These are phyloP conservation scores for Suhomyces chickasaworum DNA, from an alignment of 1,139 yeast genomes.

Conservation along the genomic window DNA sequence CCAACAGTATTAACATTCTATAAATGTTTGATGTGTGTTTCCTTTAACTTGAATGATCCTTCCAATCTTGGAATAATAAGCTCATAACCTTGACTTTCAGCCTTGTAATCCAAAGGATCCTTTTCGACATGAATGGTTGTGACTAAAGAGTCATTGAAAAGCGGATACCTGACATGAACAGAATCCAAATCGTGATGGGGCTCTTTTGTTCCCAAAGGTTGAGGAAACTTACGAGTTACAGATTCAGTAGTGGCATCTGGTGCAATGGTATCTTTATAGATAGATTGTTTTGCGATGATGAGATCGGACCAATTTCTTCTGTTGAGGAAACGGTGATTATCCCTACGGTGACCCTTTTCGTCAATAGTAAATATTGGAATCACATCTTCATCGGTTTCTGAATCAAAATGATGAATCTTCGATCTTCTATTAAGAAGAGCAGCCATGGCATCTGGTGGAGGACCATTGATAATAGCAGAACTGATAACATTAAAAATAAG, in stretches of 20 bases:
- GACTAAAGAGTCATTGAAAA: conserved; percentile 59
- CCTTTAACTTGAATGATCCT: conserved; percentile 36
- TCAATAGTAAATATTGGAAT: conserved; percentile 68
- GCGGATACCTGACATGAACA: conserved; percentile 47
- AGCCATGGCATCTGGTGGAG: conserved; percentile 91
- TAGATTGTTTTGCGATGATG: conserved; percentile 40
- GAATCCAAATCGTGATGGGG: conserved; percentile 9
- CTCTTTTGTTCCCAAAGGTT: conserved; percentile 21
- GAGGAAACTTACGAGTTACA: conserved; percentile 33
- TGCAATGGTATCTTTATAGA: conserved; percentile 25
- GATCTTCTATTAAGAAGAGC: conserved; percentile 64
- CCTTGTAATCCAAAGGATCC: conserved; percentile 51
- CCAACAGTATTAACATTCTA: conserved; percentile 1
- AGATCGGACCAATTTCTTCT: conserved; percentile 75
- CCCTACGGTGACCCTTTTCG: conserved; percentile 57
- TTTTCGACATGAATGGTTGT: conserved; percentile 75
- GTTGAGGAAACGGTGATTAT: conserved; percentile 65
- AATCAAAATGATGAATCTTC: conserved; percentile 65
- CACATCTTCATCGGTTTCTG: conserved; percentile 73
- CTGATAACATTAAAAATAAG: conserved; percentile 81
- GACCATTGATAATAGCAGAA: conserved; percentile 88
- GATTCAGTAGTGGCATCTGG: conserved; percentile 9
- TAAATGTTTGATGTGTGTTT: conserved; percentile 40
- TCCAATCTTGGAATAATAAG: conserved; percentile 65
- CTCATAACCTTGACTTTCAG: conserved; percentile 66